Percentiles rank a stretch among this genome's conserved stretches.
These are phyloP conservation scores for Clitopilus passeckerianus DNA, from an alignment of 768 basidiomycete species.

Conservation along the genomic window DNA sequence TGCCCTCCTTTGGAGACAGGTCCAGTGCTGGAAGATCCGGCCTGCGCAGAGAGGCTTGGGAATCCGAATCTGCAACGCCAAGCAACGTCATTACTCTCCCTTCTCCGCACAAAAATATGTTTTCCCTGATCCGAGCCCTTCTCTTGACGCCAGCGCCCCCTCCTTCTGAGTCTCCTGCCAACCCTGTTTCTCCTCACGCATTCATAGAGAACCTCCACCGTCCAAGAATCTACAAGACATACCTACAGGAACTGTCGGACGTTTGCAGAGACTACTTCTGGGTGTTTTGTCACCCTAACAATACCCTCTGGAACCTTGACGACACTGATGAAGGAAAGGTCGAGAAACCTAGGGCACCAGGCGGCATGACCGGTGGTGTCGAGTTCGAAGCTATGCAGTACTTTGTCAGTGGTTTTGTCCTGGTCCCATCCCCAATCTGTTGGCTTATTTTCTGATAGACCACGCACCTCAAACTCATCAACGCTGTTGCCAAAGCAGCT, in stretches of 20 bases:
- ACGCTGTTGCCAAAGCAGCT: conserved; percentile 64
- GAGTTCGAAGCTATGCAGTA: conserved; percentile 98
- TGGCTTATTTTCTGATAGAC: conserved; percentile 45
- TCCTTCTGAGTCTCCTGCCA: conserved; percentile 54
- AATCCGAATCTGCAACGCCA: conserved; percentile 33
- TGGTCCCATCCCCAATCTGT: background rate
- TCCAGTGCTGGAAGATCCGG: conserved; percentile 21
- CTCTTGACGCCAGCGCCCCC: conserved; percentile 71
- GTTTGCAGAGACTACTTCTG: conserved; percentile 93
- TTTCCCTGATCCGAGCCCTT: conserved; percentile 68
- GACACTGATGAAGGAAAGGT: conserved; percentile 83
- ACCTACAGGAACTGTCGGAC: conserved; percentile 81
- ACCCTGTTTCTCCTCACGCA: conserved; percentile 66
- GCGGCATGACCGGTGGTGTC: conserved; percentile 98
- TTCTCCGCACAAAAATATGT: conserved; percentile 65
- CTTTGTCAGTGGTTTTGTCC: conserved; percentile 55
- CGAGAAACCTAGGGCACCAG: conserved; percentile 89
- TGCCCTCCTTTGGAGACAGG: conserved; percentile 44
- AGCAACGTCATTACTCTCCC: conserved; percentile 62
- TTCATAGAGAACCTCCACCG: conserved; percentile 73
- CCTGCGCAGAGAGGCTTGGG: conserved; percentile 54
- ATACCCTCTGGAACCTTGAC: conserved; percentile 81
- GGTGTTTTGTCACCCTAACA: conserved; percentile 96
- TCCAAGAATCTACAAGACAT: conserved; percentile 74
- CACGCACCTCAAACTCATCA: conserved; percentile 82